phyloP scores from a whole-genome alignment of 768 basidiomycete genomes.

The Lentinula guzmanii region DNA sequence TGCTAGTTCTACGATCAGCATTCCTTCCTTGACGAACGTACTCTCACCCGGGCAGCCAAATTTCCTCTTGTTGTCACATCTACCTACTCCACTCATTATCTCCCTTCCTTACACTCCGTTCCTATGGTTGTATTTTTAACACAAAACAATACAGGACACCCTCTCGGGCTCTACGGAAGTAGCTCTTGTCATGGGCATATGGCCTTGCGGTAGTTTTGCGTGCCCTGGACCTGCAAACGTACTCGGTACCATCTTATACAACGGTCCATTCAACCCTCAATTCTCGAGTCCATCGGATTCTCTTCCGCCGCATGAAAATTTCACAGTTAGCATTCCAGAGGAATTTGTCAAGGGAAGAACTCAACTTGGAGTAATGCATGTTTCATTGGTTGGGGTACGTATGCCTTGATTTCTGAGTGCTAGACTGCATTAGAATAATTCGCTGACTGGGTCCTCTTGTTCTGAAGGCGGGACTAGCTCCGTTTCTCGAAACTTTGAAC shows the following conservation, averaged over 20 bases:
- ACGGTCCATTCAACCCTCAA: conserved; percentile 35
- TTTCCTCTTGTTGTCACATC: neutral
- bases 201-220: conserved; percentile 25
- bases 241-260: conserved; percentile 41
- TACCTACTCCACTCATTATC: neutral
- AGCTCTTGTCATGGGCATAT: conserved; percentile 38
- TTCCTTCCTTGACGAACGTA: neutral
- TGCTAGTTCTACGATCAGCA: neutral
- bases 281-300: neutral
- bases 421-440: neutral
- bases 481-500: conserved; percentile 3
- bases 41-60: too few relatives aligned
- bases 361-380: neutral
- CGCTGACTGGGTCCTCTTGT: neutral
- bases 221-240: conserved; percentile 18
- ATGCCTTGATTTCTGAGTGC: neutral
- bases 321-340: neutral
- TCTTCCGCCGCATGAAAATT: conserved; percentile 7
- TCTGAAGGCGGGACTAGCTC: conserved; percentile 1
- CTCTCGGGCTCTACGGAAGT: conserved; percentile 36
- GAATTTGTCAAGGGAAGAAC: neutral
- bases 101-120: neutral
- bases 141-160: conserved; percentile 19
- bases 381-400: conserved; percentile 3
- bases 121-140: neutral